Evolutionary conservation across 2,329 filamentous ascomycete species (phyloP), one percentile per base, ranked within the genome.

Genomic region (Colletotrichum chrysophilum): DNA sequence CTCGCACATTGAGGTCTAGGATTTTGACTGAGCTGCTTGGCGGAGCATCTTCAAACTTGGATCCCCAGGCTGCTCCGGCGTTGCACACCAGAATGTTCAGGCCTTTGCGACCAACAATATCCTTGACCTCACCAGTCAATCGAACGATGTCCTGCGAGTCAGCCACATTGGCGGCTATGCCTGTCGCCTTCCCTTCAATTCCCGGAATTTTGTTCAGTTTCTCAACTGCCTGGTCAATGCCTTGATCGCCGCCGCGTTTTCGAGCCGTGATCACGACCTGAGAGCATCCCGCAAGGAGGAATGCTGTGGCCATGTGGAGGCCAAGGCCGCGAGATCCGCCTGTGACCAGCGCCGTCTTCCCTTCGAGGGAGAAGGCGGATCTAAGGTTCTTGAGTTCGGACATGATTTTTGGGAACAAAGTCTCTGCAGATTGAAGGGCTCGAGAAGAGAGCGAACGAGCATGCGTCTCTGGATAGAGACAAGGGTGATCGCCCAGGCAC

Each of bases 251-350:
- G 43, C 88, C 85, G 67, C 90, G 89, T 86, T 94, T 94, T 79
- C 93, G 92, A 7, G 92, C 93, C n/a, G 93, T 94, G 82, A 95
- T 93, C 86, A 94, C 92, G 76, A 95, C 90, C 79, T 92, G 92
- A 72, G 91, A 90, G 82, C 90, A 93, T 76, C 93, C 93, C n/a
- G 93, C 91, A 85, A 92, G 92, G 60, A 94, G 88, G 73, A 94
- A 89, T 30, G 90, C 92, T 28, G 91, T 93, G 24, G 92, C 92
- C 69, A 91, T 91, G 81, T 93, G 90, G 12, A 94, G 86, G 28
- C 89, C 89, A 1, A 91, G 83, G 0, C 89, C 89, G n/a, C 84
- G 81, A 70, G 88, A 90, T 69, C 85, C 87, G 58, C 88, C 88
- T 0, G 88, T 89, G 43, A 89, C 83, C 28, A 89, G 81, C 68